Conservation (phyloP, 192 early-diverging fungal genomes). For the Bifiguratus adelaidae region DNA sequence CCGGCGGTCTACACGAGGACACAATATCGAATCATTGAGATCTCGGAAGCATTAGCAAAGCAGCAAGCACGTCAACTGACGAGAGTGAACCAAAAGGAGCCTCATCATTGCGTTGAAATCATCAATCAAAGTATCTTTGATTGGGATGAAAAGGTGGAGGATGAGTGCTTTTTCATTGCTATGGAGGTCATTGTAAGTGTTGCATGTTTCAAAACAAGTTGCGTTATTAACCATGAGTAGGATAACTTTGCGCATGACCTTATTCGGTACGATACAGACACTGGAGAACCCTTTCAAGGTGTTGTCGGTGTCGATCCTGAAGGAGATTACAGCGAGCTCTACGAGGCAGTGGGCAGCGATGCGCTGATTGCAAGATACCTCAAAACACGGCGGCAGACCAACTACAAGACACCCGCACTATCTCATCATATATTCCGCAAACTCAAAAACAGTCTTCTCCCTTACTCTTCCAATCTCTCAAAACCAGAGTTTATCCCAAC, state of each 20-base stretch:
- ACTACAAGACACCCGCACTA: conserved; percentile 58
- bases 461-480: conserved; percentile 82
- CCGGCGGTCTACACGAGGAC: conserved; percentile 71
- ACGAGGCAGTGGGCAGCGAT: conserved; percentile 65
- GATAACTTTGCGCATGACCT: conserved; percentile 97
- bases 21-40: conserved; percentile 89
- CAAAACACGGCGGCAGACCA: conserved; percentile 34
- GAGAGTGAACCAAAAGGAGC: conserved; percentile 11
- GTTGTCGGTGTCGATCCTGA: conserved; percentile 72
- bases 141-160: conserved; percentile 59
- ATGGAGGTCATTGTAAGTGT: conserved; percentile 88
- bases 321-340: conserved; percentile 80
- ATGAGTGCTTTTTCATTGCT: conserved; percentile 84
- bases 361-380: conserved; percentile 69
- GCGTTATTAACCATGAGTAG: conserved; percentile 18
- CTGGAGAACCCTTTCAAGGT: conserved; percentile 66
- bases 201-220: background rate
- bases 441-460: conserved; percentile 44
- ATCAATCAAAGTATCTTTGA: conserved; percentile 92
- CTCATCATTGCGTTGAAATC: conserved; percentile 57
- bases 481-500: conserved; percentile 85
- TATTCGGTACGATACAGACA: conserved; percentile 72
- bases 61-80: conserved; percentile 43
- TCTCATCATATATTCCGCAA: conserved; percentile 28
- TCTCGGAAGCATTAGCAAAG: conserved; percentile 72